These are phyloP conservation scores for Synchytrium microbalum DNA, from an alignment of 371 early-diverging fungal genomes.

Conservation along the genomic window DNA sequence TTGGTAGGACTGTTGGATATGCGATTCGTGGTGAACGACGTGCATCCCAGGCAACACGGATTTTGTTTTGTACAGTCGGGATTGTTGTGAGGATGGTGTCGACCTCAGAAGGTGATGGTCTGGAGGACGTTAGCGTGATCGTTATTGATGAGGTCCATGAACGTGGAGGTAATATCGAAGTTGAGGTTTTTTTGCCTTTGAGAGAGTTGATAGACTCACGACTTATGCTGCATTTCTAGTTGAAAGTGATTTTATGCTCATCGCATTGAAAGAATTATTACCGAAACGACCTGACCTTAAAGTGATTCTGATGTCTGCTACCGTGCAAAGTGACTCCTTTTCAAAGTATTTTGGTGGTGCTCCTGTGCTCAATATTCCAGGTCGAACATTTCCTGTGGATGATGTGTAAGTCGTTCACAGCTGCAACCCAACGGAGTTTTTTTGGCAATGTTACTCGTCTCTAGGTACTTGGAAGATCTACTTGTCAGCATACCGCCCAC, in stretches of 20 bases:
- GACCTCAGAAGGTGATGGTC: slow-evolving; percentile 46
- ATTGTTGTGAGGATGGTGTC: slow-evolving; percentile 65
- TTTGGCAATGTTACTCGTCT: slow-evolving; percentile 9
- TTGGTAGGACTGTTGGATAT: neutral
- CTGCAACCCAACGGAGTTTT: slow-evolving; percentile 9
- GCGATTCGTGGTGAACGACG: neutral
- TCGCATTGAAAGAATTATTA: slow-evolving; percentile 30
- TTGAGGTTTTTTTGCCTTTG: slow-evolving; percentile 14
- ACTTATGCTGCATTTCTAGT: too few relatives aligned
- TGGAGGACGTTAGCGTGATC: slow-evolving; percentile 58
- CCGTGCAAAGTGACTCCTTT: slow-evolving; percentile 60
- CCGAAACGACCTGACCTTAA: slow-evolving; percentile 17
- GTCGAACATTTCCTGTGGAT: slow-evolving; percentile 9
- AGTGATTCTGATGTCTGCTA: slow-evolving; percentile 76
- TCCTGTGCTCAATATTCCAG: slow-evolving; percentile 7
- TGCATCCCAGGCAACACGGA: too few relatives aligned
- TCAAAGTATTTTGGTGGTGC: slow-evolving; percentile 54
- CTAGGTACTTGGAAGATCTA: slow-evolving; percentile 13
- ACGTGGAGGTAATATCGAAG: slow-evolving; percentile 47
- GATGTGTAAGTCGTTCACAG: neutral
- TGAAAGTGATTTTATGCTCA: slow-evolving; percentile 53
- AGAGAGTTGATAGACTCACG: slow-evolving; percentile 10
- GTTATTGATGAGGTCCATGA: slow-evolving; percentile 87
- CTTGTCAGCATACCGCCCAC: slow-evolving; percentile 17
- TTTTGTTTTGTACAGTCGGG: slow-evolving; percentile 49